phyloP scores from a whole-genome alignment of 148 eudicot genomes.

The Silene conica region DNA sequence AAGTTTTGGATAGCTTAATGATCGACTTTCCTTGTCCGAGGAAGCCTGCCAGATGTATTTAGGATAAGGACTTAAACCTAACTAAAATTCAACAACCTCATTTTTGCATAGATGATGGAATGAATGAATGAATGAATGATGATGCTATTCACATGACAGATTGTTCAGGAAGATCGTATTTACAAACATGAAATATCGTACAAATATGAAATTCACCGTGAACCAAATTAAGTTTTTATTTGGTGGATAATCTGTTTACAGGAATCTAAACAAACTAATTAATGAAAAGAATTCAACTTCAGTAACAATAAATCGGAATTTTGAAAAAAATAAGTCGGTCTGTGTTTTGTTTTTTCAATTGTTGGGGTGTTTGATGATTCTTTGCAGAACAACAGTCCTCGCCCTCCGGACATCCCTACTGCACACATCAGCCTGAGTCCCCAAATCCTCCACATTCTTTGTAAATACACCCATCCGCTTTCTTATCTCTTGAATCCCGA shows the following conservation, averaged over 20 bases:
- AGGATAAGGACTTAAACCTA: too few relatives aligned
- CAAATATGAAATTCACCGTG: slow-evolving; percentile 1
- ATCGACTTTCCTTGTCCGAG: too few relatives aligned
- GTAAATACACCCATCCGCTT: slow-evolving; percentile 65
- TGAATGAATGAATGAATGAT: neutral
- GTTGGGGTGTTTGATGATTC: slow-evolving; percentile 80
- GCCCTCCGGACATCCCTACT: slow-evolving; percentile 88
- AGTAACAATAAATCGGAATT: slow-evolving; percentile 7
- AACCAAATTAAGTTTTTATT: slow-evolving; percentile 13
- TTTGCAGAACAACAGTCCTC: slow-evolving; percentile 87
- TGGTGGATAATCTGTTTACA: slow-evolving; percentile 13
- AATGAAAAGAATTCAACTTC: slow-evolving; percentile 5
- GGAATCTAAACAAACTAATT: slow-evolving; percentile 11
- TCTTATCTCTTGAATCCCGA: slow-evolving; percentile 74
- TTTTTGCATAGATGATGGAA: neutral
- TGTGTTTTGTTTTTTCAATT: slow-evolving; percentile 21
- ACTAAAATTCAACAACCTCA: neutral
- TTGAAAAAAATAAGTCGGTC: slow-evolving; percentile 1
- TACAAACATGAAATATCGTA: neutral
- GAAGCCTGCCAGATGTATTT: too few relatives aligned
- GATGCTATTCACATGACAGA: slow-evolving; percentile 4
- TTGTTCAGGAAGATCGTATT: neutral
- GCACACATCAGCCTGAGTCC: slow-evolving; percentile 77
- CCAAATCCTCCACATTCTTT: slow-evolving; percentile 84
- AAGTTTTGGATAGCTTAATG: too few relatives aligned